phyloP scores from a whole-genome alignment of 2,329 filamentous ascomycete genomes.

The Harringtonia lauricola region DNA sequence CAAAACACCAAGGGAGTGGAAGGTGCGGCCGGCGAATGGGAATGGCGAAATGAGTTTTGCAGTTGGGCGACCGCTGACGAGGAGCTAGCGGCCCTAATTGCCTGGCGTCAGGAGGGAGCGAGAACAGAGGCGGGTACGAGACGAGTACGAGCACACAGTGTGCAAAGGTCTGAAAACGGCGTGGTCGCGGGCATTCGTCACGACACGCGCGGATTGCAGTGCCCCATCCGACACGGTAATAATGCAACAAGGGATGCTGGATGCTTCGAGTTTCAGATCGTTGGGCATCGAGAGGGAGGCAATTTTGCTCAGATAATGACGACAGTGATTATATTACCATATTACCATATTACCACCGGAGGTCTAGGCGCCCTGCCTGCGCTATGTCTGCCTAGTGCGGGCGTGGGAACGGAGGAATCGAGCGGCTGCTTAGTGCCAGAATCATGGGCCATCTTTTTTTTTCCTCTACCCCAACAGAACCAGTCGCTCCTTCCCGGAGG shows the following conservation, averaged over 20 bases:
- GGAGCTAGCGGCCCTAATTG: no score
- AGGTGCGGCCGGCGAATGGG: constrained; percentile 10
- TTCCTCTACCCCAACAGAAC: no score
- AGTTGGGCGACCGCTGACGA: constrained; percentile 6
- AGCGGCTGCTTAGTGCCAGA: not conserved
- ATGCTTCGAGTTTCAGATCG: not conserved
- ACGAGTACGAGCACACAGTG: not conserved
- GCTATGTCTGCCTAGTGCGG: no score
- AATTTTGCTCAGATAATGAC: not conserved
- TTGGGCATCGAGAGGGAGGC: not conserved
- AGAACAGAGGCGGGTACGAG: no score
- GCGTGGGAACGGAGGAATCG: no score
- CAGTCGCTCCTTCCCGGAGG: no score
- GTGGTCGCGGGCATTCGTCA: no score
- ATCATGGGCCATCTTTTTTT: not conserved
- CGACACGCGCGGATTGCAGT: no score
- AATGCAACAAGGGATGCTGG: not conserved
- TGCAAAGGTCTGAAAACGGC: not conserved
- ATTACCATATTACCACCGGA: no score
- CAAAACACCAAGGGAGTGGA: constrained; percentile 2
- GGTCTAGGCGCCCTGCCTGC: no score
- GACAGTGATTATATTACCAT: no score
- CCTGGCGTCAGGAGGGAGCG: no score
- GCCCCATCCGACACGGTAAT: not conserved
- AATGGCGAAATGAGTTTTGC: constrained; percentile 12